These are phyloP conservation scores for Oenanthe javanica DNA, from an alignment of 140 eudicot genomes.

Conservation along the genomic window DNA sequence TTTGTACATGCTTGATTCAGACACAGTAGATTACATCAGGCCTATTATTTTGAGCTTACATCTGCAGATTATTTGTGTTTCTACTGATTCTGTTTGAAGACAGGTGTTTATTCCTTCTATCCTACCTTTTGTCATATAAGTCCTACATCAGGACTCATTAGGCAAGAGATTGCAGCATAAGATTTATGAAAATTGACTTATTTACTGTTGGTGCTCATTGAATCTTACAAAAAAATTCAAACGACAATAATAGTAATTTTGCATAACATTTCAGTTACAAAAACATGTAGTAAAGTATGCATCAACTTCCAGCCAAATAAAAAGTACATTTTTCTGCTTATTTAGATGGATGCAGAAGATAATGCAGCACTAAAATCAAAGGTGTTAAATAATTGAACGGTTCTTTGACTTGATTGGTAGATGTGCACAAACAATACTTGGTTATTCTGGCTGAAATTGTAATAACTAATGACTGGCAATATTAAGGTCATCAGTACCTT, in stretches of 20 bases:
- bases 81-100: background rate
- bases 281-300: background rate
- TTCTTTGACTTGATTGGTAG: background rate
- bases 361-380: background rate
- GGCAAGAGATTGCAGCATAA: background rate
- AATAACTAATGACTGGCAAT: background rate
- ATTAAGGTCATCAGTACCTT: conserved; percentile 47
- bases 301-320: background rate
- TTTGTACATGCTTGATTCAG: background rate
- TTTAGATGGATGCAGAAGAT: background rate
- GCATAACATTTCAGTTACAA: background rate
- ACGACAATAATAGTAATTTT: background rate
- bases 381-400: background rate
- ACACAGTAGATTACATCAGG: background rate
- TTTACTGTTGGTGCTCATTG: background rate
- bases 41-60: background rate
- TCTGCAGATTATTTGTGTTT: background rate
- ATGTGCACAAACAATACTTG: background rate
- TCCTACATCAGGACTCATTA: background rate
- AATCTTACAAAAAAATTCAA: background rate
- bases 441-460: background rate
- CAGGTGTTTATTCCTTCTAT: background rate
- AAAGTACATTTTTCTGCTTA: background rate
- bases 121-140: background rate
- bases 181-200: background rate